Conservation (phyloP, 805 yeast genomes). For the Candida verbasci region DNA sequence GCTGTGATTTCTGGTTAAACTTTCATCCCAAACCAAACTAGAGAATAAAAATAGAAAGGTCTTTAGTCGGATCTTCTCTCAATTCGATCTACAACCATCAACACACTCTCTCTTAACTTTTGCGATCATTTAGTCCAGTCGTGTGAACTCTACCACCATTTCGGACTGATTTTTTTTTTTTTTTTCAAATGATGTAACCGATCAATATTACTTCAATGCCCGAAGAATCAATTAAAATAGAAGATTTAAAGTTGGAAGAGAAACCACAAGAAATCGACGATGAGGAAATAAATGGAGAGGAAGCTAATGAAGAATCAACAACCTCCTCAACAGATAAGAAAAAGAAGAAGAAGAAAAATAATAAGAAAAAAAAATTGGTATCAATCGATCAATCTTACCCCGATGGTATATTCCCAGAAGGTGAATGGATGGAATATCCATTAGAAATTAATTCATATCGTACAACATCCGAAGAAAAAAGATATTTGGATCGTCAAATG, state of each 20-base stretch:
- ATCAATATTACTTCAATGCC: not conserved
- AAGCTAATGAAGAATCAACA: conserved; percentile 37
- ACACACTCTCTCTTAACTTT: too few species aligned
- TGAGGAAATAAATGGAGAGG: too few species aligned
- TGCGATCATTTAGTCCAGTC: too few species aligned
- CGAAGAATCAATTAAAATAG: conserved; percentile 9
- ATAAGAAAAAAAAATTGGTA: conserved; percentile 49
- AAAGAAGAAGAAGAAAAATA: conserved; percentile 44
- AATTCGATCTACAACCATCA: too few species aligned
- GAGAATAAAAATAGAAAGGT: too few species aligned
- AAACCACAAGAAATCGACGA: conserved; percentile 21
- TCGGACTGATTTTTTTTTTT: too few species aligned
- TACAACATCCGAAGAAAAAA: conserved; percentile 79
- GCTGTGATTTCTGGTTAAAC: too few species aligned
- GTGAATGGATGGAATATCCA: conserved; percentile 79
- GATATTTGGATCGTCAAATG: conserved; percentile 67
- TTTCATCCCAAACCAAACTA: too few species aligned
- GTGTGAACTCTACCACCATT: too few species aligned
- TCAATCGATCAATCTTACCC: conserved; percentile 68
- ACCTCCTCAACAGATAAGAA: conserved; percentile 10
- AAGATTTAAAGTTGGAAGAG: conserved; percentile 9
- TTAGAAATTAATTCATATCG: conserved; percentile 63
- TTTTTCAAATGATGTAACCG: conserved; percentile 2
- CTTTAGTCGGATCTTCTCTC: too few species aligned
- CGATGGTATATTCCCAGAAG: conserved; percentile 75